Evolutionary conservation across 1,284 basidiomycete genomes (phyloP).

Genomic region (Apiotrichum montevideense): DNA sequence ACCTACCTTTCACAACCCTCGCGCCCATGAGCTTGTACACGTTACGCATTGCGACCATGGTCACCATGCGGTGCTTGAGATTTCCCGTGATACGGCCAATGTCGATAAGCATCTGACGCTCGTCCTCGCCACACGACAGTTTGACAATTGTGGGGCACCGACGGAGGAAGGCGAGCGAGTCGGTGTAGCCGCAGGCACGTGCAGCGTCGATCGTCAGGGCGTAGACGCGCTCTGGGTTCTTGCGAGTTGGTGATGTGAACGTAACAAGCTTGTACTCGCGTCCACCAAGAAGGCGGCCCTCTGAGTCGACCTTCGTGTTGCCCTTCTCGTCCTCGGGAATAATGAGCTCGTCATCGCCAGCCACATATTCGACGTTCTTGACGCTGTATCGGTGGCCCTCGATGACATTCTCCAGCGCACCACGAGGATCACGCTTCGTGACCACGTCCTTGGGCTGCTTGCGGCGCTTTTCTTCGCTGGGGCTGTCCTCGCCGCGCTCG

Average conservation of each 20-base stretch:
- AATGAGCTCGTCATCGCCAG: conserved; percentile 82
- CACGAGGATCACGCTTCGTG: conserved; percentile 17
- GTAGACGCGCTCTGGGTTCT: conserved; percentile 73
- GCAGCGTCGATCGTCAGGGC: conserved; percentile 97
- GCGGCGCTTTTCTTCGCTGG: conserved; percentile 1
- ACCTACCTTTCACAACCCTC: conserved; percentile 74
- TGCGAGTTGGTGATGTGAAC: conserved; percentile 71
- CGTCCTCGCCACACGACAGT: conserved; percentile 72
- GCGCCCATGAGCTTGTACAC: conserved; percentile 92
- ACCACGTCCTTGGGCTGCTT: neutral
- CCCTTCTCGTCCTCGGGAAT: conserved; percentile 79
- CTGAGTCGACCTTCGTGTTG: conserved; percentile 80
- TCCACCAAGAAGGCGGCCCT: conserved; percentile 76
- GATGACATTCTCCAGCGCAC: conserved; percentile 24
- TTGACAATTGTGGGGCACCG: conserved; percentile 85
- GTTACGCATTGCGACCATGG: conserved; percentile 84
- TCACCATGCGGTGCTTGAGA: conserved; percentile 83
- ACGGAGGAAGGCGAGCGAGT: conserved; percentile 94
- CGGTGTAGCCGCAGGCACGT: conserved; percentile 87
- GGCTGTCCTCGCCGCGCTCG: conserved; percentile 36
- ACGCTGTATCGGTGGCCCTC: conserved; percentile 41
- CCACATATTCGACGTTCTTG: conserved; percentile 66
- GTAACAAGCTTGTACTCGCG: conserved; percentile 83
- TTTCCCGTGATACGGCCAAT: conserved; percentile 81
- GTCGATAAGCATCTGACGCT: conserved; percentile 86